Evolutionary conservation across 2,329 filamentous ascomycete genomes (phyloP), one percentile per base, ranked within the genome.

Genomic region (Nemania diffusa): DNA sequence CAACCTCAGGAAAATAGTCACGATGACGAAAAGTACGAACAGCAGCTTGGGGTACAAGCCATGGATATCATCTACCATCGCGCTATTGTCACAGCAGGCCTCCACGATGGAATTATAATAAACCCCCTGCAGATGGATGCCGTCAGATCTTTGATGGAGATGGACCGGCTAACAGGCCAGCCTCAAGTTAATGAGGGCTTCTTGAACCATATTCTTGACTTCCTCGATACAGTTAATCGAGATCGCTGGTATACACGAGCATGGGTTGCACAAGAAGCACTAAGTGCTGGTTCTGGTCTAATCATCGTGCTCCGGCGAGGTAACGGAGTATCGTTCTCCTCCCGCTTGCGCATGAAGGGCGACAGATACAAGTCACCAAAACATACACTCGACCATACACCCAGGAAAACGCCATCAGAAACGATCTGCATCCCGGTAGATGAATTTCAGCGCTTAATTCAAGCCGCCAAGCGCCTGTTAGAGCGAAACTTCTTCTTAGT

Each of bases 31-130:
- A 42, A 46, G 22, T 17, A 53, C 26, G 58, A 62, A 11, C 50
- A 62, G 15, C 50, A 59, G 13, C 58, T 67, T 13, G 64, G 64
- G 4, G 42, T 67, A 2, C 64, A 67, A 32, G 59, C 59, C 22
- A 67, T 67, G 64, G 64, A 63, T 37, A 67, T 67, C 24, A 59
- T 67, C 26, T 67, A 63, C 48, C 51, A 63, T 26, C 59, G 64
- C 1, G 64, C 64, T 24, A 5, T 55, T 24, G 24, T 55, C 26
- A 67, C 64, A 13, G 64, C 53, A 13, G 64, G 59, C 7, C 52
- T 67, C 20, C 53, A 62, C n/a, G 52, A 56, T 29, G 46, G 44
- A 2, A 37, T 20, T 8, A 29, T 67, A 24, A 55, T 32, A 5
- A 13, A 26, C 22, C 53, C 55, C 9, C 5, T 20, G 2, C 64